Base-by-base conservation (phyloP, 805 yeast species). In the Pichia nakasei region DNA sequence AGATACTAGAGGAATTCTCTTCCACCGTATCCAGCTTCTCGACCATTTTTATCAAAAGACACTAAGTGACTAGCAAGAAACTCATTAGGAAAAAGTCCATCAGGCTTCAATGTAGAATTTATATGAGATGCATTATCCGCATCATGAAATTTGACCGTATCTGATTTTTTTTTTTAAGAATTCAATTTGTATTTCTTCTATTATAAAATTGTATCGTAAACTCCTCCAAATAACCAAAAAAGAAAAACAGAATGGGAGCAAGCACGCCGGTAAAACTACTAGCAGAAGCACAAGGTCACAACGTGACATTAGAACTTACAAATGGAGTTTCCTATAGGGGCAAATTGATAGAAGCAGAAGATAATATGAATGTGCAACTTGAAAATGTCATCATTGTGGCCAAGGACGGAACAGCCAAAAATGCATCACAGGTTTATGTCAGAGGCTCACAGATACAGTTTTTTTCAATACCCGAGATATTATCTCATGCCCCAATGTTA, bases 251-350 rank as follows among this genome's bases (percentile, higher is more conserved):
- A 13, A 29, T 29, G 32, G 32, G 32, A 13, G 9, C 32, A 12
- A 29, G 32, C 15, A 29, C 87, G 29, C 97, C 97, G 2, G 80
- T 88, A 18, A 82, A 87, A 62, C 80, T 91, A 22, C 70, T 91
- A 40, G 84, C 78, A 58, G 98, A 52, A 46, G 48, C 54, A 12
- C 49, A 82, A 69, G 96, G 97, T 39, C 97, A 91, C 58, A 67
- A 79, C 3, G 80, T 91, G 9, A 78, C 94, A 1, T 60, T 91
- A 17, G 98, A 91, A 60, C 74, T 91, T 42, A 75, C 76, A 22
- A 79, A 88, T 0, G 97, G 97, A 2, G 89, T 84, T 50, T 76
- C 84, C 0, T 91, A 91, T 58, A 71, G 95, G 32, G 98, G 98
- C 2, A 87, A 83, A 58, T 72, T 91, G 38, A 60, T 82, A 4